Evolutionary conservation across 441 rosid genomes (phyloP).

Genomic region (Isatis lusitanica): DNA sequence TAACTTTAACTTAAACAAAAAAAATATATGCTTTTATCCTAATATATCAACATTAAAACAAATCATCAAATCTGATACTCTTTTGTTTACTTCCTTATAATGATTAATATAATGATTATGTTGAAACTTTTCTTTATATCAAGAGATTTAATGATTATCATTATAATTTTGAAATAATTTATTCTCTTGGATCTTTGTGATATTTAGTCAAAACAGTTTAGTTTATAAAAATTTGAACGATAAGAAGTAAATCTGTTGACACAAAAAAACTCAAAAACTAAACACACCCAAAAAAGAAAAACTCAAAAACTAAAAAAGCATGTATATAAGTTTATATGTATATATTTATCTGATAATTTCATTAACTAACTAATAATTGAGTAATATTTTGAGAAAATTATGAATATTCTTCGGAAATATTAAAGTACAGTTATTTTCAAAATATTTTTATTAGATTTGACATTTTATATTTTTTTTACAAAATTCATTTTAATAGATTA

Average conservation of each 20-base stretch:
- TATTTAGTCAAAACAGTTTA: background rate
- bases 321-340: background rate
- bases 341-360: background rate
- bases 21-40: background rate
- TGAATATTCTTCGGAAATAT: background rate
- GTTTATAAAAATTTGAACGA: background rate
- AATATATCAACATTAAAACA: background rate
- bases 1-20: background rate
- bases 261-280: background rate
- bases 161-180: background rate
- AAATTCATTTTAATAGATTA: too few species aligned
- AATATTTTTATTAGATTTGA: too few species aligned
- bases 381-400: background rate
- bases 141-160: background rate
- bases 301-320: background rate
- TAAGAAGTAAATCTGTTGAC: background rate
- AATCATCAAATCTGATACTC: background rate
- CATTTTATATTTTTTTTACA: too few species aligned
- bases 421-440: too few species aligned
- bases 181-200: background rate
- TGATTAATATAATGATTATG: background rate
- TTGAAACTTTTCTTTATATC: background rate
- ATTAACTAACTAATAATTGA: background rate
- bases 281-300: too few species aligned
- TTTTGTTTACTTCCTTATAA: background rate